Percentiles rank a stretch among this genome's conserved stretches.
These are phyloP conservation scores for Penicillium decumbens DNA, from an alignment of 2,329 filamentous ascomycete genomes.

Conservation along the genomic window DNA sequence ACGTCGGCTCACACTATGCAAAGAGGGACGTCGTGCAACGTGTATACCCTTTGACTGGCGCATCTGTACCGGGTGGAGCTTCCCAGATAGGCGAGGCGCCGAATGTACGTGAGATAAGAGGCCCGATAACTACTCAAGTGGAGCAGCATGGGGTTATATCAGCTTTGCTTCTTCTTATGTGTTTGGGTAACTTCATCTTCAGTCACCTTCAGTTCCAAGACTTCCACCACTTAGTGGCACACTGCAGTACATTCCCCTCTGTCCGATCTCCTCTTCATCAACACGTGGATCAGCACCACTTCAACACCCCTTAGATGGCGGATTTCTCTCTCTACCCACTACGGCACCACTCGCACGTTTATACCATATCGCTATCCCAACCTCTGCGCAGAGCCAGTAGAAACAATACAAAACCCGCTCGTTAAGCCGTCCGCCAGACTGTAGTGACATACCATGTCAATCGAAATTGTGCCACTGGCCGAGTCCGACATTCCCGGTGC, in stretches of 20 bases:
- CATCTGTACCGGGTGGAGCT: constrained; percentile 21
- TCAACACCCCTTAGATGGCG: constrained; percentile 30
- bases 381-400: constrained; percentile 31
- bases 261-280: constrained; percentile 5
- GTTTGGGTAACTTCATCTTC: constrained; percentile 3
- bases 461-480: constrained; percentile 54
- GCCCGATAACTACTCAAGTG: constrained; percentile 3
- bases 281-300: constrained; percentile 16
- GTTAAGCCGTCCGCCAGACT: constrained; percentile 12
- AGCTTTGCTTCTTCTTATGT: constrained; percentile 3
- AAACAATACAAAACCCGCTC: constrained; percentile 22
- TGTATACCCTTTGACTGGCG: not conserved
- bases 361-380: constrained; percentile 33
- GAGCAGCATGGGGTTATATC: constrained; percentile 18
- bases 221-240: constrained; percentile 4
- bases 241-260: not conserved
- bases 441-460: constrained; percentile 41
- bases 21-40: not conserved
- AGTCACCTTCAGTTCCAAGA: not conserved
- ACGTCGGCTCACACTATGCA: not conserved
- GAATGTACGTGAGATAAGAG: constrained; percentile 11
- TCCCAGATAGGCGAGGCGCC: constrained; percentile 18
- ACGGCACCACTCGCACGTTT: constrained; percentile 30
- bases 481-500: constrained; percentile 60
- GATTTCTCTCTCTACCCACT: constrained; percentile 29